These are phyloP conservation scores for Nitzschia sp. DNA, from an alignment of 108 stramenopile genomes.

Conservation along the genomic window DNA sequence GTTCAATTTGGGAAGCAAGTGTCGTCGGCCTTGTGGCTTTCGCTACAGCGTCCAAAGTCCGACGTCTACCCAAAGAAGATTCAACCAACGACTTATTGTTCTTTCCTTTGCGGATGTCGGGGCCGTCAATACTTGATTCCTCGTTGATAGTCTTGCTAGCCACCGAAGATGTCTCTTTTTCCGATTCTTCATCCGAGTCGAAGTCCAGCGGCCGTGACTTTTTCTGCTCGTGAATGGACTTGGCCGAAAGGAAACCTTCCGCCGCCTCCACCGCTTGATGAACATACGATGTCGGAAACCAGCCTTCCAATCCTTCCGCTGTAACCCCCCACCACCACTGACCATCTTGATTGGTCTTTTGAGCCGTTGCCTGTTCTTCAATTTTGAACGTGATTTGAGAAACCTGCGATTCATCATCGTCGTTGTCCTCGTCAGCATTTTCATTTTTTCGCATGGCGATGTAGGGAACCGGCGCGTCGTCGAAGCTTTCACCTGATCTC, in stretches of 20 bases:
- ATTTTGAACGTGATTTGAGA: conserved; percentile 49
- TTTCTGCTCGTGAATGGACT: conserved; percentile 41
- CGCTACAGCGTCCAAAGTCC: conserved; percentile 7
- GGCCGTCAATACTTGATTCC: background rate
- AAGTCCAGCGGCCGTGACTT: conserved; percentile 44
- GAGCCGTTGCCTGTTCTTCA: conserved; percentile 22
- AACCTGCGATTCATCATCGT: conserved; percentile 39
- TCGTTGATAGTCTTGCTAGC: background rate
- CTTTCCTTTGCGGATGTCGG: background rate
- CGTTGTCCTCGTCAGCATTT: too few relatives aligned
- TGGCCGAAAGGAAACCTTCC: conserved; percentile 53
- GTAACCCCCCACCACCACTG: conserved; percentile 59
- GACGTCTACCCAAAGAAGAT: background rate
- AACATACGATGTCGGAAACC: conserved; percentile 49
- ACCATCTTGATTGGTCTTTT: conserved; percentile 26
- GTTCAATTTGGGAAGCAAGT: conserved; percentile 21
- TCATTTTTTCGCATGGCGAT: conserved; percentile 6
- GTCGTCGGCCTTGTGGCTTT: background rate
- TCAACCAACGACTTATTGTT: background rate
- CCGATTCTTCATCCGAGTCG: conserved; percentile 40
- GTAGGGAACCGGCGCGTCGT: conserved; percentile 29
- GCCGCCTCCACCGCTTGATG: conserved; percentile 52
- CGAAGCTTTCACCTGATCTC: background rate
- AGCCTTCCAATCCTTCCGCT: conserved; percentile 47
- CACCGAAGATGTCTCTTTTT: background rate